Conservation (phyloP, 306 rosid species). For the Vachellia collinsii region DNA sequence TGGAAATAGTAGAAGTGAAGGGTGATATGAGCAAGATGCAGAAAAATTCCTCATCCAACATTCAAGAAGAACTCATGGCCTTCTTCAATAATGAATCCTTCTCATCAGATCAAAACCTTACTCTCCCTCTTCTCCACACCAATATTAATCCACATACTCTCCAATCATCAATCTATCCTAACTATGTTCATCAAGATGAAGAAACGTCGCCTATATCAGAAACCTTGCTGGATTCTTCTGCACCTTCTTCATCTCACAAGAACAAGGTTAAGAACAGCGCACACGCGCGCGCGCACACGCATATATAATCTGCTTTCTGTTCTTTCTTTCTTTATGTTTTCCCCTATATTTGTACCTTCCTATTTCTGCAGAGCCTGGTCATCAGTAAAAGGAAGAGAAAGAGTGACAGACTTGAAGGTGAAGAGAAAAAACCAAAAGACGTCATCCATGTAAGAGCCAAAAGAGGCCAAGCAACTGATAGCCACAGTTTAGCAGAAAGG, state of each 20-base stretch:
- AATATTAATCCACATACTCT: slow-evolving; percentile 22
- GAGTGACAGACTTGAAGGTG: slow-evolving; percentile 29
- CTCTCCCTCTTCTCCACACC: slow-evolving; percentile 28
- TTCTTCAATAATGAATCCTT: slow-evolving; percentile 24
- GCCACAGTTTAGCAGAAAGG: slow-evolving; percentile 79
- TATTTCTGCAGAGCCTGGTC: slow-evolving; percentile 39
- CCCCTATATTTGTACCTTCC: neutral
- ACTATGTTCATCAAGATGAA: slow-evolving; percentile 13
- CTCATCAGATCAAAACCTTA: slow-evolving; percentile 29
- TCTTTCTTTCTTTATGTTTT: slow-evolving; percentile 3
- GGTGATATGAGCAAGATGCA: slow-evolving; percentile 25
- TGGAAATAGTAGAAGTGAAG: slow-evolving; percentile 19
- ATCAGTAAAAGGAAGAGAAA: slow-evolving; percentile 65
- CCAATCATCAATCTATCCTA: slow-evolving; percentile 33
- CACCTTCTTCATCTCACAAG: slow-evolving; percentile 12
- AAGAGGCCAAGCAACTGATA: slow-evolving; percentile 76
- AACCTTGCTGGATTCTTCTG: slow-evolving; percentile 12
- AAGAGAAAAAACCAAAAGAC: slow-evolving; percentile 46
- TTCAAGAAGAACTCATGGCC: slow-evolving; percentile 40
- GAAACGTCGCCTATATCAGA: slow-evolving; percentile 13
- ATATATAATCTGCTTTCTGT: neutral
- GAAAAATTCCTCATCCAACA: slow-evolving; percentile 29
- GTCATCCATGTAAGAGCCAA: slow-evolving; percentile 71
- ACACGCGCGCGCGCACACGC: too few species aligned
- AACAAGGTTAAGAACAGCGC: slow-evolving; percentile 37